Base-by-base conservation (phyloP, 2,329 filamentous ascomycete species). In the Pezicula neosporulosa region DNA sequence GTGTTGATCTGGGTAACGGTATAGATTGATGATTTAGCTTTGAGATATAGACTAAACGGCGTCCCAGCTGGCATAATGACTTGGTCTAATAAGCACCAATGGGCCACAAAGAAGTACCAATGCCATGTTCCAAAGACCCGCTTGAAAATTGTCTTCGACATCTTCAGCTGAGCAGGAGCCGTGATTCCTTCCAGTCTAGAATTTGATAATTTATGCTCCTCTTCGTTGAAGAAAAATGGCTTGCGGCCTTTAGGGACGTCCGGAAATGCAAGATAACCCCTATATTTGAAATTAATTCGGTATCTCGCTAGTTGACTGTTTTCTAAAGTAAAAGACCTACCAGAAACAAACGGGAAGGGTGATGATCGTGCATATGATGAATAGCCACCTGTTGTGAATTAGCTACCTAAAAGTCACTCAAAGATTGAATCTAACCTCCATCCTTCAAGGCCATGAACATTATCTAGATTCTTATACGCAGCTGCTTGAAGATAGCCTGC, bases 381-480 rank as follows among this genome's bases (percentile, higher is more conserved):
- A 62, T 5, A 62, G 45, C 58, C 59, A 61, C 4, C 57, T 42
- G 35, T 4, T 6, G 35, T 37, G 4, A 37, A 3, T 13, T 37
- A 16, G 35, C 35, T 6, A 13, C 6, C 12, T 13, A 6, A 13
- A 37, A 37, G 16, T 4, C 12, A 13, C 6, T 37, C 35, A 3
- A 37, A 6, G 12, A 13, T 54, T 54, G 46, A 35, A 58, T 56
- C 2, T 54, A 39, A 76, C 39, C 77, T 66, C 80, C 80, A 83
- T n/a, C 51, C 51, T 28, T 33, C 48, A 16, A 51, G 9, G 13
- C 51, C 51, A 21, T 37, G 43, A 4, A 18, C 16, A 4, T 48
- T 48, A 15, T 53, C 35, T 5, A 53, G 51, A 13, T 33, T 39
- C 3, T 37, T 51, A 18, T 55, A 53, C 3, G 44, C 48, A 21